Evolutionary conservation across 768 basidiomycete genomes (phyloP), one percentile per base, ranked within the genome.

Genomic region (Ramaria rubella): DNA sequence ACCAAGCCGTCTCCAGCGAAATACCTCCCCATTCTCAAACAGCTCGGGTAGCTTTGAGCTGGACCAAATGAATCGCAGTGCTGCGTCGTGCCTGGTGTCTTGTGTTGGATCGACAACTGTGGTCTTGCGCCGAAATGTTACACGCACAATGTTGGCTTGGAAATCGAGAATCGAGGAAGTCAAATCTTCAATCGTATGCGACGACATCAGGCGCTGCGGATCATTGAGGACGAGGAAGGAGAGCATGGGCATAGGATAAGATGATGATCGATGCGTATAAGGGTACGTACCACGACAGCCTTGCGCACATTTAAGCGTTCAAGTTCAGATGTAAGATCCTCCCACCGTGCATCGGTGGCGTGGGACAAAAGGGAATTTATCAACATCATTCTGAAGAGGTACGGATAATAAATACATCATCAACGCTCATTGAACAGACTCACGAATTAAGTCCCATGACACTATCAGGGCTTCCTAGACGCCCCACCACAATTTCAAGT

Each of bases 161-260:
- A 93, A 94, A 66, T 93, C 87, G 55, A 93, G 77, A 46, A 94
- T 86, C 57, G 84, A 86, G 0, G 90, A 92, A 6, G 86, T 83
- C 53, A 92, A 72, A 64, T 93, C 90, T 60, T 90, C 88, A 49
- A 83, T 81, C 27, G 83, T 86, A 62, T 90, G 86, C 29, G 86
- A 78, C 7, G 86, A 83, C 89, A 92, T 93, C 48, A 93, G 77
- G 56, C 85, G 82, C 89, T 93, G 62, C 17, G 27, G 23, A 42
- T 38, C 26, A 38, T 54, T 54, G 48, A 58, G 51, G 34, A 33
- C 44, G 53, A 29, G 55, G 54, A 59, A 52, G 40, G 45, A 48
- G 36, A 42, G 34, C 29, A 24, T 26, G 50, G 14, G 19, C 23
- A 36, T 31, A 52, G 5, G 51, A 52, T 21, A 12, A 34, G n/a